phyloP scores from a whole-genome alignment of 1,284 basidiomycete genomes.

The Rhodotorula sp. region DNA sequence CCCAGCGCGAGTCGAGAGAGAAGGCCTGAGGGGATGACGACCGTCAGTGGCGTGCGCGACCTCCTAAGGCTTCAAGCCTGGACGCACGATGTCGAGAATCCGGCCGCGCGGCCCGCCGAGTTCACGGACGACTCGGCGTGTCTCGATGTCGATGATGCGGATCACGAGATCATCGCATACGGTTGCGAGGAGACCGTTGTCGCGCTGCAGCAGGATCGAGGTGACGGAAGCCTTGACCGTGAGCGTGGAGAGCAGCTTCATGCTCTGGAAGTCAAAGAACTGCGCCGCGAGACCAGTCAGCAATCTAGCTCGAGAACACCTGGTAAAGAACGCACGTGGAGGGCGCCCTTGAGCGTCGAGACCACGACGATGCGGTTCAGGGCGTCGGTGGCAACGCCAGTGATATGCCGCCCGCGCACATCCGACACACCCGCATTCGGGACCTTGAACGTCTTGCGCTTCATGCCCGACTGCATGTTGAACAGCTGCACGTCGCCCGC shows the following conservation, averaged over 20 bases:
- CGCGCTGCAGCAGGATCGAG: conserved; percentile 75
- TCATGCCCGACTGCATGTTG: conserved; percentile 94
- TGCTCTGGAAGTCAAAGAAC: conserved; percentile 96
- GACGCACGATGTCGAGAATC: conserved; percentile 75
- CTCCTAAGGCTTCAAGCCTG: background rate
- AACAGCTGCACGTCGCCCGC: conserved; percentile 78
- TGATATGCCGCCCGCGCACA: conserved; percentile 61
- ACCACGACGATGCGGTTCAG: conserved; percentile 80
- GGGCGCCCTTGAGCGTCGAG: conserved; percentile 80
- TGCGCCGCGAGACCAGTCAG: conserved; percentile 49
- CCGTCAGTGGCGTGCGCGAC: background rate
- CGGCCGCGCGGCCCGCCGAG: conserved; percentile 75
- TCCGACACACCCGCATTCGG: conserved; percentile 34
- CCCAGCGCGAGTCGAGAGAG: conserved; percentile 36
- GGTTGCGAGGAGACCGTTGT: conserved; percentile 80
- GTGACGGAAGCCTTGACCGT: conserved; percentile 68
- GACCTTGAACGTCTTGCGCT: conserved; percentile 69
- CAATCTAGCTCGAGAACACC: background rate
- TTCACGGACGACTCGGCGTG: conserved; percentile 80
- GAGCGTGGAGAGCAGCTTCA: conserved; percentile 68
- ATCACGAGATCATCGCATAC: conserved; percentile 83
- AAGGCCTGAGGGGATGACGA: conserved; percentile 22
- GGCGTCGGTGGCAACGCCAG: conserved; percentile 81
- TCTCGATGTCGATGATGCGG: conserved; percentile 88
- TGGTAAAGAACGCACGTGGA: conserved; percentile 65